These are phyloP conservation scores for Cryomyces minteri DNA, from an alignment of 495 filamentous ascomycete genomes.

Conservation along the genomic window DNA sequence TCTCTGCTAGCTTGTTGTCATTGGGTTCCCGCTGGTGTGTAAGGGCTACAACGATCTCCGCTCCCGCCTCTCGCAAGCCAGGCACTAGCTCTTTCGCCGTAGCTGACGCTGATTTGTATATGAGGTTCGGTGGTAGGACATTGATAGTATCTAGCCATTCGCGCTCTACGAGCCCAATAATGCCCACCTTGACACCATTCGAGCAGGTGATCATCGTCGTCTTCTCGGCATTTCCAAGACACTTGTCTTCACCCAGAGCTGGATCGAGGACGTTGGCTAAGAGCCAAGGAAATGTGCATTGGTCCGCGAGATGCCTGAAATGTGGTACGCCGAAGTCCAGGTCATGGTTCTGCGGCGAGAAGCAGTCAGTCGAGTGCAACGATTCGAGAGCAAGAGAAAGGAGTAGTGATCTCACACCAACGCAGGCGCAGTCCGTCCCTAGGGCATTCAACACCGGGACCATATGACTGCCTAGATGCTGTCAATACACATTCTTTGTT, in stretches of 20 bases:
- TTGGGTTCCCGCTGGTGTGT: conserved; percentile 76
- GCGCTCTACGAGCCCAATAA: conserved; percentile 67
- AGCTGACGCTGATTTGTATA: conserved; percentile 56
- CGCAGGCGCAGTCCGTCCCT: conserved; percentile 54
- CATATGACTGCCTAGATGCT: conserved; percentile 48
- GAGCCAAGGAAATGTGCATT: conserved; percentile 79
- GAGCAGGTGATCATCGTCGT: conserved; percentile 55
- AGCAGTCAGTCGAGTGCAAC: background rate
- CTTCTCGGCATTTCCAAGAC: conserved; percentile 51
- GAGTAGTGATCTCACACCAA: conserved; percentile 41
- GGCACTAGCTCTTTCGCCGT: conserved; percentile 57
- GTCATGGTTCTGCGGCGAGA: conserved; percentile 52
- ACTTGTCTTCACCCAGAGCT: conserved; percentile 44
- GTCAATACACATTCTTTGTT: background rate
- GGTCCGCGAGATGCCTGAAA: conserved; percentile 47
- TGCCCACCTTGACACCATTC: conserved; percentile 69
- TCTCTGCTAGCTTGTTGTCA: conserved; percentile 53
- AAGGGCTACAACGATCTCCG: conserved; percentile 61
- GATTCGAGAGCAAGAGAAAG: background rate
- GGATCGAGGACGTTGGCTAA: conserved; percentile 73
- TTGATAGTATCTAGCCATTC: conserved; percentile 80
- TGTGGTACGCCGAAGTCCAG: conserved; percentile 82
- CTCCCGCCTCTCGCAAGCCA: conserved; percentile 50
- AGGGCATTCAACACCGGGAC: conserved; percentile 68
- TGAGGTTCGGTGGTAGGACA: conserved; percentile 56